phyloP scores from a whole-genome alignment of 1,284 basidiomycete genomes.

The Veloboletus limbatus region DNA sequence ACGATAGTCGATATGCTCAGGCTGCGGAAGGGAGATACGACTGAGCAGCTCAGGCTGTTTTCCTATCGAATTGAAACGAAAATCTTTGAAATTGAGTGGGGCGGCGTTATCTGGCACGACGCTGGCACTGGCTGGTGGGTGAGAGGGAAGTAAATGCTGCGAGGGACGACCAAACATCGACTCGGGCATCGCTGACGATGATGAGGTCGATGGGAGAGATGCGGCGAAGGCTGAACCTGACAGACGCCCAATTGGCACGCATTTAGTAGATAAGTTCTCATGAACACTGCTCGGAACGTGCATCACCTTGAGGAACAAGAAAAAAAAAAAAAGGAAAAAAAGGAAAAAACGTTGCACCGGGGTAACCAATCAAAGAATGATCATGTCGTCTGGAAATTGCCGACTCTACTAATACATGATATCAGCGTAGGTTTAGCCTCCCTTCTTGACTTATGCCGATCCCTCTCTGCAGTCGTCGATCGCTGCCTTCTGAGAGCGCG shows the following conservation, averaged over 20 bases:
- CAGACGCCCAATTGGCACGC: conserved; percentile 6
- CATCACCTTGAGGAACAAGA: conserved; percentile 20
- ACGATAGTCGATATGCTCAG: conserved; percentile 23
- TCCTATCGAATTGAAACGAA: conserved; percentile 48
- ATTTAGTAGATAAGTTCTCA: conserved; percentile 20
- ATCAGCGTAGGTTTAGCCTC: no score
- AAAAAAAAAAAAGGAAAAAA: no score
- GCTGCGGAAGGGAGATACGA: conserved; percentile 39
- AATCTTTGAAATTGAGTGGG: conserved; percentile 32
- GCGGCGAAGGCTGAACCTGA: conserved; percentile 11
- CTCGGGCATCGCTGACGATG: conserved; percentile 20
- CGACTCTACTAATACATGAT: conserved; percentile 4
- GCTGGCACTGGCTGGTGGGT: neutral
- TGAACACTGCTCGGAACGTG: neutral
- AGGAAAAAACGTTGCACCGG: no score
- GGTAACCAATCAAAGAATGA: no score
- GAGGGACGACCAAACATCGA: conserved; percentile 30
- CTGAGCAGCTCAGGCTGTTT: conserved; percentile 44
- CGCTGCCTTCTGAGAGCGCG: conserved; percentile 23
- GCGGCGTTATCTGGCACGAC: neutral
- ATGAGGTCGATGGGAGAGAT: conserved; percentile 15
- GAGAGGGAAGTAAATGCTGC: conserved; percentile 22
- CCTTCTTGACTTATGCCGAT: no score
- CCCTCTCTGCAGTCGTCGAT: no score
- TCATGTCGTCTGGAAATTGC: conserved; percentile 16